Percentiles rank a stretch among this genome's conserved stretches.
Evolutionary conservation across 441 rosid genomes (phyloP).

Genomic region (Eruca vesicaria): DNA sequence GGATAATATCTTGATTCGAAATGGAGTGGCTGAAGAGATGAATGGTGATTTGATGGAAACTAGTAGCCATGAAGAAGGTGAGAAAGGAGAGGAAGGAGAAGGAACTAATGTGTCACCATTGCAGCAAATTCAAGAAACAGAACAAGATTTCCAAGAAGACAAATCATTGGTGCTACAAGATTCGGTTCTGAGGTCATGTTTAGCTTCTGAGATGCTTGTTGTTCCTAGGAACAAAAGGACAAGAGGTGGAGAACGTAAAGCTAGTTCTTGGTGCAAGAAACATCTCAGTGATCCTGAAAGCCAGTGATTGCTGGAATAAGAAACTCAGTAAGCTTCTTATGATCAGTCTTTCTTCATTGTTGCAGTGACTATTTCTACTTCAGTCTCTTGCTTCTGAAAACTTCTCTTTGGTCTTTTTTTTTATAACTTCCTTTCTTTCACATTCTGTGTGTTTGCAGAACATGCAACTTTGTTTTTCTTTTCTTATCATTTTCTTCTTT

Average conservation of each 20-base stretch:
- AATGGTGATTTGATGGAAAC: constrained; percentile 37
- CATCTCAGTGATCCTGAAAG: constrained; percentile 73
- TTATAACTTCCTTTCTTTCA: neutral
- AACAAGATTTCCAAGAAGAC: constrained; percentile 29
- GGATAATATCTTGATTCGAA: constrained; percentile 65
- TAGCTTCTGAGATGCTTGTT: constrained; percentile 65
- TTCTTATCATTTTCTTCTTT: constrained; percentile 1
- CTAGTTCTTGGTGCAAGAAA: constrained; percentile 82
- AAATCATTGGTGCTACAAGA: constrained; percentile 32
- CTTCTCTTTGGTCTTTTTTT: neutral
- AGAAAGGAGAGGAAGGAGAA: constrained; percentile 50
- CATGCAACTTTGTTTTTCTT: constrained; percentile 18
- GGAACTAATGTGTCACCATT: constrained; percentile 49
- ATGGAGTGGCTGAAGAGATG: constrained; percentile 55
- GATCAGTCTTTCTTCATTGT: constrained; percentile 2
- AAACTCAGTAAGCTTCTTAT: neutral
- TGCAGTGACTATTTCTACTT: neutral
- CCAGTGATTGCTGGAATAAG: constrained; percentile 38
- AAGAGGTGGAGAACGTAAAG: constrained; percentile 77
- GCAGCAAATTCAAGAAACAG: constrained; percentile 37
- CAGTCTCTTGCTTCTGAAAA: neutral
- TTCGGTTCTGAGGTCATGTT: constrained; percentile 61
- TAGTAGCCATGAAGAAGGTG: constrained; percentile 38
- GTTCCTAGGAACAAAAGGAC: constrained; percentile 85
- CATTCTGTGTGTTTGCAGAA: constrained; percentile 12